A percentile compares a stretch with the other conserved stretches of the same genome.
phyloP scores from a whole-genome alignment of 2,329 filamentous ascomycete species.

The Aspergillus flavus region DNA sequence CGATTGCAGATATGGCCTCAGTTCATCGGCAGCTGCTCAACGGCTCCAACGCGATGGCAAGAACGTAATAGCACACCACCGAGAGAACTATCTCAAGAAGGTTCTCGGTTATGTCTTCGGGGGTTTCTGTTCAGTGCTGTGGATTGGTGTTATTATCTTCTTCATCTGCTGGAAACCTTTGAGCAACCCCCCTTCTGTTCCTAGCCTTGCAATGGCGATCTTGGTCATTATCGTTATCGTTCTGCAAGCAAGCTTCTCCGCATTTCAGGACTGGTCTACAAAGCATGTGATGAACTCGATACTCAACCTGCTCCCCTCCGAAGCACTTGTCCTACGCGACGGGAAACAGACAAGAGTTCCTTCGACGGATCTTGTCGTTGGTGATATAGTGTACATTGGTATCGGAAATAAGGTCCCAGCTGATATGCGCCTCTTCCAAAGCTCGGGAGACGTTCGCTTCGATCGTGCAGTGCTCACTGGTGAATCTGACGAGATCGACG shows the following conservation, averaged over 20 bases:
- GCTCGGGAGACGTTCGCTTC: slow-evolving; percentile 71
- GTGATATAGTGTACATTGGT: slow-evolving; percentile 70
- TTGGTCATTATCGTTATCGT: slow-evolving; percentile 73
- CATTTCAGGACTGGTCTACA: slow-evolving; percentile 75
- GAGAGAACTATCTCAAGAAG: slow-evolving; percentile 62
- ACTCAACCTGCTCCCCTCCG: slow-evolving; percentile 73
- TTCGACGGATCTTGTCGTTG: slow-evolving; percentile 69
- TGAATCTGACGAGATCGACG: slow-evolving; percentile 68
- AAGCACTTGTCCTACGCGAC: slow-evolving; percentile 68
- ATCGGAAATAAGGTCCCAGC: slow-evolving; percentile 76
- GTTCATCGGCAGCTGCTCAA: slow-evolving; percentile 57
- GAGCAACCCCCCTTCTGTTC: slow-evolving; percentile 67
- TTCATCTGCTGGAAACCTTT: slow-evolving; percentile 78
- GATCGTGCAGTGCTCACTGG: slow-evolving; percentile 76
- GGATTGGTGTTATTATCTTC: slow-evolving; percentile 70
- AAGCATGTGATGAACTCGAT: slow-evolving; percentile 79
- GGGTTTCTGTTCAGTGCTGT: slow-evolving; percentile 75
- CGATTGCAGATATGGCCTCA: slow-evolving; percentile 62
- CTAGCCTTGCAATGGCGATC: slow-evolving; percentile 73
- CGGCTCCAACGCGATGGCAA: slow-evolving; percentile 65
- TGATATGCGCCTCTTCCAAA: slow-evolving; percentile 71
- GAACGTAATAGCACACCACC: slow-evolving; percentile 68
- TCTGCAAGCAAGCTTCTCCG: slow-evolving; percentile 69
- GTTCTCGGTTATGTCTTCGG: slow-evolving; percentile 74
- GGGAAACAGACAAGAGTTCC: slow-evolving; percentile 54